Evolutionary conservation across 805 yeast species (phyloP).

Genomic region (Candida manassasensis): DNA sequence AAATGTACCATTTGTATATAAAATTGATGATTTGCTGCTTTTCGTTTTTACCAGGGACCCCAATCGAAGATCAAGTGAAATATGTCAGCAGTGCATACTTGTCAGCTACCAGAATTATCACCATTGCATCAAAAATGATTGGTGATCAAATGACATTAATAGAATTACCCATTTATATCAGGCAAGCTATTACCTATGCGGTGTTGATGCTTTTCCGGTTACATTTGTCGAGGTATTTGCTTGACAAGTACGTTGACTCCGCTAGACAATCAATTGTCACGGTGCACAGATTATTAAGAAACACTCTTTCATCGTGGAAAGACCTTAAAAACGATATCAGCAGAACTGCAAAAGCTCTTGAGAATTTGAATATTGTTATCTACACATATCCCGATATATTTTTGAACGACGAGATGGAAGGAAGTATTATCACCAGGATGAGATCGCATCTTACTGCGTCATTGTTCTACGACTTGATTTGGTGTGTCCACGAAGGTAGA

Average conservation of each 20-base stretch:
- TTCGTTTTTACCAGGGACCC: conserved; percentile 87
- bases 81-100: conserved; percentile 79
- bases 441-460: conserved; percentile 91
- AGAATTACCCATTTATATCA: conserved; percentile 79
- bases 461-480: conserved; percentile 82
- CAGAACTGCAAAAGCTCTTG: conserved; percentile 85
- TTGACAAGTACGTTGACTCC: conserved; percentile 75
- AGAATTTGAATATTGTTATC: conserved; percentile 79
- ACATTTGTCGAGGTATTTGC: conserved; percentile 69
- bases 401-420: conserved; percentile 41
- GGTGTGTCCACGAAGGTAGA: conserved; percentile 93
- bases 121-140: conserved; percentile 67
- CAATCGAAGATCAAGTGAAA: conserved; percentile 79
- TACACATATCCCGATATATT: conserved; percentile 84
- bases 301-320: conserved; percentile 88
- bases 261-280: conserved; percentile 93
- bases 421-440: conserved; percentile 73
- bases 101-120: conserved; percentile 75
- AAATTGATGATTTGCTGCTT: conserved; percentile 80
- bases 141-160: conserved; percentile 61
- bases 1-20: conserved; percentile 73
- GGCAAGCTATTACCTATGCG: conserved; percentile 81
- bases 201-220: conserved; percentile 76
- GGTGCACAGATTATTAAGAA: conserved; percentile 80
- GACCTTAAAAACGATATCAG: conserved; percentile 86